phyloP scores from a whole-genome alignment of 2,329 filamentous ascomycete species.

The Ploettnerulaceae sp. region DNA sequence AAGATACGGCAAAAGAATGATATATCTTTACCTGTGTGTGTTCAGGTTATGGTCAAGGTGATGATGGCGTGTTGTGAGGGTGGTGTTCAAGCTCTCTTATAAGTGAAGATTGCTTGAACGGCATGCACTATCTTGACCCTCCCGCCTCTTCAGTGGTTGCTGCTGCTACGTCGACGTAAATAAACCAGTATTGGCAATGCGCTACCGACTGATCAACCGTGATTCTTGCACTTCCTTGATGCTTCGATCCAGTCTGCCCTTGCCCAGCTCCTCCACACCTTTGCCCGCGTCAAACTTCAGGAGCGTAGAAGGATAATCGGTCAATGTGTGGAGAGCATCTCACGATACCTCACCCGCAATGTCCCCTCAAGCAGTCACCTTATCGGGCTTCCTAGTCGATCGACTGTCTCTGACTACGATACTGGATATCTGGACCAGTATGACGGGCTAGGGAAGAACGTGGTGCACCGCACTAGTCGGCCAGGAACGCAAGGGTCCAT shows the following conservation, averaged over 20 bases:
- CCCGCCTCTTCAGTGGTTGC: conserved; percentile 1
- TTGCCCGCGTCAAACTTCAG: conserved; percentile 20
- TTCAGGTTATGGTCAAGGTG: not conserved
- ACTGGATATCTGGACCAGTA: conserved; percentile 18
- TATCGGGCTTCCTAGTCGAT: conserved; percentile 26
- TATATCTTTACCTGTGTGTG: not conserved
- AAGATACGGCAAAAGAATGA: not conserved
- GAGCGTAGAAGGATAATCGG: conserved; percentile 19
- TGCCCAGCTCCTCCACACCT: conserved; percentile 30
- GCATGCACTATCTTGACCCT: not conserved
- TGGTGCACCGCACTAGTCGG: conserved; percentile 15
- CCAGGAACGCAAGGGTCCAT: conserved; percentile 19
- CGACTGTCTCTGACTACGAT: conserved; percentile 13
- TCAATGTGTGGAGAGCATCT: conserved; percentile 25
- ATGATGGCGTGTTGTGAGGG: not conserved
- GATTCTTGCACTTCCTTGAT: conserved; percentile 29
- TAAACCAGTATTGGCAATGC: conserved; percentile 29
- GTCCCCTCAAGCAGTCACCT: conserved; percentile 19
- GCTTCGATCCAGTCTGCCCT: conserved; percentile 27
- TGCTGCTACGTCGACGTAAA: conserved; percentile 13
- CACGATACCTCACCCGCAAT: conserved; percentile 24
- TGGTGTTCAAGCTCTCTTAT: conserved; percentile 9
- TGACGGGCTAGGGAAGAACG: conserved; percentile 16
- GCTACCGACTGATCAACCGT: conserved; percentile 28
- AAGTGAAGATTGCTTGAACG: not conserved